Base-by-base conservation (phyloP, 371 early-diverging fungal genomes). In the Lichtheimia hyalospora region DNA sequence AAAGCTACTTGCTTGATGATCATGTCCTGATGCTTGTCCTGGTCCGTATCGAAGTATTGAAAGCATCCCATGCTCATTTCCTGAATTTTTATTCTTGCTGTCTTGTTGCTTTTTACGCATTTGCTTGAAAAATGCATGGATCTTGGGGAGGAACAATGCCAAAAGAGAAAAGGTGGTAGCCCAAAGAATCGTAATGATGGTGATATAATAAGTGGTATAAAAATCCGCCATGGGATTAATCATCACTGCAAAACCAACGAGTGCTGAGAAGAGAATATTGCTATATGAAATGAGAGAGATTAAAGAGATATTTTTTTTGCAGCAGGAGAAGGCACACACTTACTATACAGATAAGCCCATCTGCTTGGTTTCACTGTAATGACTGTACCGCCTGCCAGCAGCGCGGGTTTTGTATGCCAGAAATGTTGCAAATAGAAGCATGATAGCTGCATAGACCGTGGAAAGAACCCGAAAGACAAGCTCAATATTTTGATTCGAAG, bases 311-410 rank as follows among this genome's bases (percentile, higher is more conserved):
- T 18, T 18, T 27, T 52, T 46, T 2, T n/a, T 46, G n/a, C 46
- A 46, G n/a, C 5, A 34, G 2, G 34, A 46, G 0, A 13, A 46
- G 15, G 15, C 5, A 10, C n/a, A 39, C 5, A 78, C 83, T 81
- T 81, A 84, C 85, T 85, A 85, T 21, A 85, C 80, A 20, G 83
- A 83, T 39, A 85, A 62, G 0, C 83, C 84, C 58, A 85, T 85
- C 49, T 83, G 85, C n/a, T 77, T 76, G 41, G 83, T 82, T 55
- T 85, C 85, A 49, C 82, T 83, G 49, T 85, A 85, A 49, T 81
- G 75, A 53, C 68, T 71, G n/a, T 83, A 82, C 5, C 74, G 74
- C 25, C 58, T 62, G 15, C 77, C 75, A 15, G 83, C 85, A 43
- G 78, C 67, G 10, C 85, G 68, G 42, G 84, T 85, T 65, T 72